These are phyloP conservation scores for Phaeosphaeriaceae sp. DNA, from an alignment of 2,329 filamentous ascomycete species.

Conservation along the genomic window DNA sequence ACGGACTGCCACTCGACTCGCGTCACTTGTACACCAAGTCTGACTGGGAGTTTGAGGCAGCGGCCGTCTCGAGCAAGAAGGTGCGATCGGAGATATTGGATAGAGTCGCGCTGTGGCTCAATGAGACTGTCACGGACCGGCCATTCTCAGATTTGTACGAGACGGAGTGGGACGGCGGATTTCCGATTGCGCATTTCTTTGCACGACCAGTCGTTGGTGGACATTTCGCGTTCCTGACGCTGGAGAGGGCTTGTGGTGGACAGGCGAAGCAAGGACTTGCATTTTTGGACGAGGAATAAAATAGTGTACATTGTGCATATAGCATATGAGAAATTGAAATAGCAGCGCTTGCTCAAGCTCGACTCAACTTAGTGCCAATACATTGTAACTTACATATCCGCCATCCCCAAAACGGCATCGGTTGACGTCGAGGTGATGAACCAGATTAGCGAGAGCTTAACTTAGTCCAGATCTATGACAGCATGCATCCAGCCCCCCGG, in stretches of 20 bases:
- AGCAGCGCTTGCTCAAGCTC: background rate
- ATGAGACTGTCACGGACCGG: conserved; percentile 77
- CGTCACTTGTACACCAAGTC: conserved; percentile 86
- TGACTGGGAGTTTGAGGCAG: conserved; percentile 91
- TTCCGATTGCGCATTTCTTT: conserved; percentile 77
- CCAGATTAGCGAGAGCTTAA: conserved; percentile 31
- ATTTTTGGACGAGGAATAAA: conserved; percentile 10
- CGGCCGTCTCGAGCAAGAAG: conserved; percentile 73
- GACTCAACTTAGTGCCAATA: background rate
- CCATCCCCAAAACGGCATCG: background rate
- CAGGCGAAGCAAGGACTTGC: conserved; percentile 9
- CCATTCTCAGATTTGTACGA: conserved; percentile 84
- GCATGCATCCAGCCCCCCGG: conserved; percentile 31
- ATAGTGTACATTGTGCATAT: background rate
- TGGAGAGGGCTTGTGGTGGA: conserved; percentile 80
- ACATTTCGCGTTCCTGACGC: conserved; percentile 84
- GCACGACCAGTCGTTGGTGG: conserved; percentile 84
- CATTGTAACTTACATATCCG: background rate
- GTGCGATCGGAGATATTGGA: conserved; percentile 76
- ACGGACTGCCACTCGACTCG: conserved; percentile 82
- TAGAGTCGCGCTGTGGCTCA: conserved; percentile 79
- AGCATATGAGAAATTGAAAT: background rate
- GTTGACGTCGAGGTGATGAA: background rate
- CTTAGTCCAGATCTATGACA: conserved; percentile 36
- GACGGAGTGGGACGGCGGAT: conserved; percentile 78